phyloP scores from a whole-genome alignment of 352 stramenopile species.

The Pythium apleroticum region DNA sequence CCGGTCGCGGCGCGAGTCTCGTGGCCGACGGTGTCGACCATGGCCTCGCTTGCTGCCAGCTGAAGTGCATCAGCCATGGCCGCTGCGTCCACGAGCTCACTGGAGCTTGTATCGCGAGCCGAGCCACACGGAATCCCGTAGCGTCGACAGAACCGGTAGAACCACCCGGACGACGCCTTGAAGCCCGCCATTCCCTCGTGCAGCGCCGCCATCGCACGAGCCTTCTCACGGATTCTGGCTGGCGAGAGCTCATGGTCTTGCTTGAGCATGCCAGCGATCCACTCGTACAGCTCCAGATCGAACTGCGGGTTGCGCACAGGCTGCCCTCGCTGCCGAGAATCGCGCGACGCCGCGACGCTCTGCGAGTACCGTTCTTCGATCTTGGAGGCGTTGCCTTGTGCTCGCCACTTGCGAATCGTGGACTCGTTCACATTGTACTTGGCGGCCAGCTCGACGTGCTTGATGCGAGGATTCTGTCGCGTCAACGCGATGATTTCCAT shows the following conservation, averaged over 20 bases:
- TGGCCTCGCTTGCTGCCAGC: background rate
- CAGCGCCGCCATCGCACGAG: constrained; percentile 29
- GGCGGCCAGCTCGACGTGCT: constrained; percentile 47
- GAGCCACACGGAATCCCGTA: constrained; percentile 34
- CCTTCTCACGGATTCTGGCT: constrained; percentile 36
- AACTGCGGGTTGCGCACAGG: constrained; percentile 41
- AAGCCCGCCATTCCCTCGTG: constrained; percentile 45
- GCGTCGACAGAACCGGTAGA: constrained; percentile 49
- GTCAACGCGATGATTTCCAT: constrained; percentile 63
- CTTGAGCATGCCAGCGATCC: constrained; percentile 29
- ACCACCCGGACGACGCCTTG: constrained; percentile 58
- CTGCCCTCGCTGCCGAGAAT: constrained; percentile 40
- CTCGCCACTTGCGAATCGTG: constrained; percentile 61
- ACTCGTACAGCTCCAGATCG: constrained; percentile 41
- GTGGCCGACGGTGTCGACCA: background rate
- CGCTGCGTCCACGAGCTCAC: constrained; percentile 1
- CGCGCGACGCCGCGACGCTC: constrained; percentile 32
- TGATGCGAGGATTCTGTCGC: constrained; percentile 43
- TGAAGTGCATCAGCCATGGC: constrained; percentile 8
- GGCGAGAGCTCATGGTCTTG: constrained; percentile 30
- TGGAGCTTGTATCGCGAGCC: constrained; percentile 6
- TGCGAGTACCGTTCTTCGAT: constrained; percentile 43
- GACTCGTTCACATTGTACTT: constrained; percentile 56
- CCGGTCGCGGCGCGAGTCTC: background rate
- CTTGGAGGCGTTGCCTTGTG: constrained; percentile 34